These are phyloP conservation scores for Allium sativum DNA, from an alignment of 106 monocot genomes.

Conservation along the genomic window DNA sequence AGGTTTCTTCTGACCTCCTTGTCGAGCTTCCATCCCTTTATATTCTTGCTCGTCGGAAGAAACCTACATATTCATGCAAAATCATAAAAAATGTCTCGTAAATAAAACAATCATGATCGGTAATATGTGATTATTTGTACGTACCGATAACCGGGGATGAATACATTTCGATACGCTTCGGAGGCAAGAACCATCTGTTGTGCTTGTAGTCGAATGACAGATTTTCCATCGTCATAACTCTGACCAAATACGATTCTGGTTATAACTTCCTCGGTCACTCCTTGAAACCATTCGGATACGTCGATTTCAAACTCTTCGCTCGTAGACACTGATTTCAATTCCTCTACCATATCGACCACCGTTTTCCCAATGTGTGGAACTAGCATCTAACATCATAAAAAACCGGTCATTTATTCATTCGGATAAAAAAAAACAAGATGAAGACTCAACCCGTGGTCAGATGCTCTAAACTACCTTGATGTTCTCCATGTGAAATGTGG, in stretches of 20 bases:
- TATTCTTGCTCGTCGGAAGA: constrained; percentile 60
- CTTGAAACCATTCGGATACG: constrained; percentile 52
- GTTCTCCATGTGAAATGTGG: constrained; percentile 86
- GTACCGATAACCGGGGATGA: constrained; percentile 30
- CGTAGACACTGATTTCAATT: constrained; percentile 20
- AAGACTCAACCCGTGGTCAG: background rate
- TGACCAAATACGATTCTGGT: constrained; percentile 51
- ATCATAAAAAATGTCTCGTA: background rate
- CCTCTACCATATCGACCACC: constrained; percentile 50
- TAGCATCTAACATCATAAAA: constrained; percentile 18
- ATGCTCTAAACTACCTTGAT: constrained; percentile 37
- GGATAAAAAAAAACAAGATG: background rate
- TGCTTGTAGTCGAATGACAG: constrained; percentile 63
- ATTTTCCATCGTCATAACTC: constrained; percentile 59
- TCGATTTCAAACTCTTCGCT: constrained; percentile 69
- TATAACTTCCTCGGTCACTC: constrained; percentile 51
- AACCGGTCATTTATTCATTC: no score
- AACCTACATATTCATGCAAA: constrained; percentile 21
- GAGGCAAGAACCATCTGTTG: constrained; percentile 76
- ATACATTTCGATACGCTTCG: constrained; percentile 75
- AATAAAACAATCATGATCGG: background rate
- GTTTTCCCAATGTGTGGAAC: constrained; percentile 65
- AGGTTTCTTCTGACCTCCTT: constrained; percentile 47
- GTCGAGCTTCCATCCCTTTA: constrained; percentile 50
- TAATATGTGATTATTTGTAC: background rate